Percentiles rank a stretch among this genome's conserved stretches.
phyloP scores from a whole-genome alignment of 768 basidiomycete genomes.

The Lactarius hengduanensis region DNA sequence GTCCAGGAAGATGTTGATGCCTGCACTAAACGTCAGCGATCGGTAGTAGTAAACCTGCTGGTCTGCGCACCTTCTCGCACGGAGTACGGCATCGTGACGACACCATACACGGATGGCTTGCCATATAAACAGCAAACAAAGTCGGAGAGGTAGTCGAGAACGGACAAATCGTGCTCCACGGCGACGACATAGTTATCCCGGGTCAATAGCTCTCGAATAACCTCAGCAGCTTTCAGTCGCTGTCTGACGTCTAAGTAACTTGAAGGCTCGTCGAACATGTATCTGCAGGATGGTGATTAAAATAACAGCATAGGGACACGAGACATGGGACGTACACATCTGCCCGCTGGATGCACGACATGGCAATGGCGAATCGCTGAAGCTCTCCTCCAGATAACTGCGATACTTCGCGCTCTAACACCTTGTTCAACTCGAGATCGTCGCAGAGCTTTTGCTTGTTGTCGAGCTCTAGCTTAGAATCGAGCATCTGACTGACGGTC shows the following conservation, averaged over 20 bases:
- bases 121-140: conserved; percentile 98
- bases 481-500: conserved; percentile 89
- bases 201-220: conserved; percentile 82
- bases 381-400: conserved; percentile 96
- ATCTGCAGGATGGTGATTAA: conserved; percentile 35
- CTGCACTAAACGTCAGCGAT: conserved; percentile 39
- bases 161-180: conserved; percentile 98
- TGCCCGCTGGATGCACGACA: conserved; percentile 92
- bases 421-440: conserved; percentile 82
- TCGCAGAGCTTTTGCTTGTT: conserved; percentile 87
- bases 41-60: conserved; percentile 1
- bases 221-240: conserved; percentile 90
- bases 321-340: conserved; percentile 71
- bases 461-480: conserved; percentile 82
- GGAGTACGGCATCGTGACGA: conserved; percentile 98
- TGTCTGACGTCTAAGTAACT: conserved; percentile 97
- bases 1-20: conserved; percentile 99
- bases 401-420: conserved; percentile 78
- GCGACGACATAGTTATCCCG: conserved; percentile 92
- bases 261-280: conserved; percentile 99
- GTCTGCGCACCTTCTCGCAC: conserved; percentile 82
- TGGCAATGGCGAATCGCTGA: conserved; percentile 97
- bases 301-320: background rate
- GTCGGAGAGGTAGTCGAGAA: conserved; percentile 97
- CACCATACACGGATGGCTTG: conserved; percentile 95